Evolutionary conservation across 805 yeast genomes (phyloP).

Genomic region (Pichia californica): DNA sequence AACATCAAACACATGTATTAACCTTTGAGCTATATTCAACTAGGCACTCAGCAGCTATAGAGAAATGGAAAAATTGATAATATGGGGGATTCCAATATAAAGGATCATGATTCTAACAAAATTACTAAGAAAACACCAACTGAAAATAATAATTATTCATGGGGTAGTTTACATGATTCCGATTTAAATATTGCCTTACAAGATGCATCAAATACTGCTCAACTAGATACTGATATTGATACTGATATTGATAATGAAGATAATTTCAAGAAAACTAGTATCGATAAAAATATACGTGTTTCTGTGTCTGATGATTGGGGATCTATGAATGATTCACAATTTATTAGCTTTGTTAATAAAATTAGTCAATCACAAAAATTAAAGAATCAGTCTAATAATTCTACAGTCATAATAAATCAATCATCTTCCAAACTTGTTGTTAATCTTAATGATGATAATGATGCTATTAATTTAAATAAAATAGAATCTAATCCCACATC

Average conservation of each 20-base stretch:
- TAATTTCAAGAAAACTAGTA: background rate
- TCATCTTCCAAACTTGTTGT: background rate
- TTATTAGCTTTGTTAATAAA: constrained; percentile 31
- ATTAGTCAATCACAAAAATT: constrained; percentile 8
- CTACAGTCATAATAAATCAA: background rate
- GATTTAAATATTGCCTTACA: constrained; percentile 1
- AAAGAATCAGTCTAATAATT: too few relatives aligned
- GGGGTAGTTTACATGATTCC: constrained; percentile 7
- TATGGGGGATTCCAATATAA: background rate
- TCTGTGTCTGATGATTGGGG: constrained; percentile 24
- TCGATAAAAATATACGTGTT: background rate
- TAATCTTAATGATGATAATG: background rate
- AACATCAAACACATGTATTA: too few relatives aligned
- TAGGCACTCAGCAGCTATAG: too few relatives aligned
- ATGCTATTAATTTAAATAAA: background rate
- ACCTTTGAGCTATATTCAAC: too few relatives aligned
- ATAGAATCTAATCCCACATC: background rate
- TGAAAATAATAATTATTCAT: background rate
- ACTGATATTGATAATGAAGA: background rate
- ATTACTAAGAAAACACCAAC: background rate
- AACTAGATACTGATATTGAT: constrained; percentile 10
- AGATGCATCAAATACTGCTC: background rate
- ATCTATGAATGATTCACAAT: constrained; percentile 34
- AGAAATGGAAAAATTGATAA: too few relatives aligned
- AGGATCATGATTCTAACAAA: background rate